phyloP scores from a whole-genome alignment of 371 early-diverging fungal genomes.

The Zychaea mexicana region DNA sequence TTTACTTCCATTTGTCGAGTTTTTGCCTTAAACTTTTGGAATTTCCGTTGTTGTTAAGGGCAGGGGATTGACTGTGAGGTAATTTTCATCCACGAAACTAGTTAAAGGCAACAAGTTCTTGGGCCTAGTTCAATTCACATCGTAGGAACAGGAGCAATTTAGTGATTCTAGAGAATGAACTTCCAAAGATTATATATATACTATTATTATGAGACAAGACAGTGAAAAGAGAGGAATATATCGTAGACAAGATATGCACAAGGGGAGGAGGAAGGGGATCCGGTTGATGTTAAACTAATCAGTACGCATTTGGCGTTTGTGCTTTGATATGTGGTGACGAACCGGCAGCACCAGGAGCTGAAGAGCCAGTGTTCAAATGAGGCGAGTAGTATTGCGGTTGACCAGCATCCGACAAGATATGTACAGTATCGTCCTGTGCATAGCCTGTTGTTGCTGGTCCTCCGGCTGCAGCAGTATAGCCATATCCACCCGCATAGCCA shows the following conservation, averaged over 20 bases:
- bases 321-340: neutral
- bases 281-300: neutral
- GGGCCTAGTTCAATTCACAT: too few relatives aligned
- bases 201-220: neutral
- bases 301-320: conserved; percentile 6
- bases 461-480: too few relatives aligned
- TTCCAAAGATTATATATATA: neutral
- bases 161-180: too few relatives aligned
- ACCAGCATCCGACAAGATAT: conserved; percentile 17
- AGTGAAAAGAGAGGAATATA: neutral
- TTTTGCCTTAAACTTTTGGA: too few relatives aligned
- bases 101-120: too few relatives aligned
- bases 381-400: conserved; percentile 17
- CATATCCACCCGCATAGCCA: conserved; percentile 10
- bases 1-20: too few relatives aligned
- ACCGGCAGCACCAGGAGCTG: neutral
- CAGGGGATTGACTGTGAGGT: too few relatives aligned
- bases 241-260: conserved; percentile 1
- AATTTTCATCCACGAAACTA: too few relatives aligned
- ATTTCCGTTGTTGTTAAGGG: too few relatives aligned
- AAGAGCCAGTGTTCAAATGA: conserved; percentile 1
- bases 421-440: conserved; percentile 15
- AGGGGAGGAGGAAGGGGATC: neutral
- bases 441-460: neutral
- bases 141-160: too few relatives aligned